These are phyloP conservation scores for Diaporthe batatas DNA, from an alignment of 2,329 filamentous ascomycete species.

Conservation along the genomic window DNA sequence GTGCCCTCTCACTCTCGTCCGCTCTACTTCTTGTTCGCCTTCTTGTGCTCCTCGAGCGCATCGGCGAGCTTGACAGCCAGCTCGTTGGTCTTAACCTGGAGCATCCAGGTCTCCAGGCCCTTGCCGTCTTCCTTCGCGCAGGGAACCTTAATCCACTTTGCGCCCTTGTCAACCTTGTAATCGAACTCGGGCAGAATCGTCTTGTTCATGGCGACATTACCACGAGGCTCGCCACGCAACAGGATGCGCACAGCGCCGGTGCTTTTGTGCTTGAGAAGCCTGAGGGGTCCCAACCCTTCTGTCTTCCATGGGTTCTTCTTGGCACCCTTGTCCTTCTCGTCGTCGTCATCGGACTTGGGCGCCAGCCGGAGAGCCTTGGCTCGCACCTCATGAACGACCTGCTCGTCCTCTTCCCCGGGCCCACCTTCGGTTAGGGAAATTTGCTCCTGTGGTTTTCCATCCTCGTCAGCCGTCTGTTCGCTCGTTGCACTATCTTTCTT, in stretches of 20 bases:
- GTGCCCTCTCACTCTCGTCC: neutral
- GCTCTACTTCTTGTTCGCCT: constrained; percentile 65
- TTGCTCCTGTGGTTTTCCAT: constrained; percentile 69
- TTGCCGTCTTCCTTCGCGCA: constrained; percentile 70
- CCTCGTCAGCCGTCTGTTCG: constrained; percentile 63
- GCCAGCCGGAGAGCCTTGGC: constrained; percentile 77
- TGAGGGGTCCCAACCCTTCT: constrained; percentile 78
- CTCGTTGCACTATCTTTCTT: constrained; percentile 55
- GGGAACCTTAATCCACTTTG: constrained; percentile 71
- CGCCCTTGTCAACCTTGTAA: constrained; percentile 69
- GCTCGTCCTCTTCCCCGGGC: constrained; percentile 80
- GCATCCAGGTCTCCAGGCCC: constrained; percentile 76
- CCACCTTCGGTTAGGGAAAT: constrained; percentile 77
- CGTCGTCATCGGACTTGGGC: constrained; percentile 58
- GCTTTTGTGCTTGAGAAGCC: constrained; percentile 79
- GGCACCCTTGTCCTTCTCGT: constrained; percentile 55
- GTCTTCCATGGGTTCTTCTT: constrained; percentile 72
- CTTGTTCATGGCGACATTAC: constrained; percentile 80
- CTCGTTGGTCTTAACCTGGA: constrained; percentile 77
- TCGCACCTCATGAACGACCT: constrained; percentile 76
- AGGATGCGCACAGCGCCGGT: constrained; percentile 77
- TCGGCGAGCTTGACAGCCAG: constrained; percentile 67
- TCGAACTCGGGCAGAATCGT: constrained; percentile 70
- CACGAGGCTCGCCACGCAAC: constrained; percentile 80
- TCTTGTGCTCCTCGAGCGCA: constrained; percentile 67